Base-by-base conservation (phyloP, 2,329 filamentous ascomycete genomes). In the Fusarium liriodendri region DNA sequence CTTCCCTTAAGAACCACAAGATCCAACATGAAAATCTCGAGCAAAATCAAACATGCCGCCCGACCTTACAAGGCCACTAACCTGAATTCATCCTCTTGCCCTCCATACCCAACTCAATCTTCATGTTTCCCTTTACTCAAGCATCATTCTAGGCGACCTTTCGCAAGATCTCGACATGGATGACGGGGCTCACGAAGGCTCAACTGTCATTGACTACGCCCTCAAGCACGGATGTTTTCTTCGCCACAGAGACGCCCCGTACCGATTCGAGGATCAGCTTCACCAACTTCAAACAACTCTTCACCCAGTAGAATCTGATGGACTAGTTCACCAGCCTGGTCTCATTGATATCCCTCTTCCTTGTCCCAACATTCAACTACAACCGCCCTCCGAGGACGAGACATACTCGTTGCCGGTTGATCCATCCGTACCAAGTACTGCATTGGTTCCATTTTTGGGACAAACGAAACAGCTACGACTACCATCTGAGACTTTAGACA, bases 171-270 rank as follows among this genome's bases (percentile, higher is more conserved):
- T 64, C 29, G 32, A 22, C 16, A 75, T 74, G 72, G 64, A 38
- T 50, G 47, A 42, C 14, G 55, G 29, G 20, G 58, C 37, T 37
- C 29, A 35, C n/a, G 32, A n/a, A 50, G 45, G 27, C 10, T 74
- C 73, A 42, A 62, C 70, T 6, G 78, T 72, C 3, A 73, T 70
- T 22, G 71, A 78, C 22, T 82, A 82, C 40, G 81, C 76, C 11
- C 75, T 71, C 25, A 54, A 62, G 22, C 71, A 79, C 6, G 47
- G 50, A 16, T 83, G 79, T 61, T 81, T 83, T 33, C 52, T 40
- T 22, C 64, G 79, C 42, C 69, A 82, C 33, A 70, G 27, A 37
- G 66, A 35, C 2, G n/a, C 61, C 3, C 80, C 78, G 0, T 83
- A 80, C 62, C 71, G 76, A n/a, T 77, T 80, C n/a, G 22, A 66